Base-by-base conservation (phyloP, 176 grass and related monocot species). In the Alloteropsis semialata region DNA sequence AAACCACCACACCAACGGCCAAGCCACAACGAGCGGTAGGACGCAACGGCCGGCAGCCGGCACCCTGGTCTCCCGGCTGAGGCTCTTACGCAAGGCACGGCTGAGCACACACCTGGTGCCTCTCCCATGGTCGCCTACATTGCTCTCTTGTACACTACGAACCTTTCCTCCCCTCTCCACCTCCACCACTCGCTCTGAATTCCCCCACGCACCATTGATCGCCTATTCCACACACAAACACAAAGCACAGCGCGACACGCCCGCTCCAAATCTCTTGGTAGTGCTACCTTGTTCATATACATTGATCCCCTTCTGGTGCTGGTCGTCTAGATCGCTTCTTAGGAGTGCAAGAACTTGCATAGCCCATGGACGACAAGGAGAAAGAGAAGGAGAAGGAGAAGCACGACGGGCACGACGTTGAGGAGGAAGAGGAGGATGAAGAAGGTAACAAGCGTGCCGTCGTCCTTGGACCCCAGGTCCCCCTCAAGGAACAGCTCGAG, bases 401-500 rank as follows among this genome's bases (percentile, higher is more conserved):
- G 74, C 84, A 60, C n/a, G 85, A 87, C 9, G 63, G 83, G 41
- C n/a, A n/a, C n/a, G 88, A 96, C 6, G 60, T 60, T 10, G 88
- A 91, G 49, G 91, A 85, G 46, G 88, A 72, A 0, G 86, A 87
- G 48, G 94, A 97, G 32, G 91, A 91, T 2, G 94, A 91, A 11
- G 90, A 93, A 5, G 77, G 87, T 19, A 77, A 89, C 34, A 97
- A 97, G 80, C 85, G 81, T 45, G 42, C 44, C 25, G 81, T 87
- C 50, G 64, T 89, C 27, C 86, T 93, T 16, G 94, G 94, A 9
- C 94, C 91, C 5, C 91, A 91, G 80, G 86, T 97, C 61, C 91
- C 88, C 1, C 94, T 97, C 80, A 97, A 97, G 88, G 94, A 97
- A 19, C 91, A 97, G 66, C 88, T 97, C 22, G 94, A 97, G 84